Evolutionary conservation across 2,329 filamentous ascomycete genomes (phyloP), one percentile per base, ranked within the genome.

Genomic region (Ophiocordyceps australis): DNA sequence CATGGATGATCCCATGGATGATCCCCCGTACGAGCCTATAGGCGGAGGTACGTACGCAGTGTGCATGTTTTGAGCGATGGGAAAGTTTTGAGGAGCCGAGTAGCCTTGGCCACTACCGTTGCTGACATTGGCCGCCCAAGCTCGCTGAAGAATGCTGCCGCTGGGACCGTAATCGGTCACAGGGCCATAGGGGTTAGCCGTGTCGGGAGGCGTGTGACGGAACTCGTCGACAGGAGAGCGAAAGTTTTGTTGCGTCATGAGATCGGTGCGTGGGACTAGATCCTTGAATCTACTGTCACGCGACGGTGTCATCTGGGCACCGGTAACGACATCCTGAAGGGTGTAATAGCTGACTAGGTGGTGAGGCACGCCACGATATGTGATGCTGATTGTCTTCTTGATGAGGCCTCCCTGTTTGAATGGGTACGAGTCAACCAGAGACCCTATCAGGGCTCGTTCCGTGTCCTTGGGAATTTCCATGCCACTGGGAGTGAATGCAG

Each of bases 301-400:
- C 2, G 59, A 51, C 1, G 78, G 79, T 1, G 65, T 62, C 16
- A 45, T 53, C 9, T 86, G 57, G 11, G 45, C 49, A n/a, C 63
- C 58, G 23, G 58, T 54, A 37, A 71, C 61, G n/a, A 83, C 77
- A 42, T 93, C 82, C 5, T 80, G 70, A 9, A 86, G 62, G 22
- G 59, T 80, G 54, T 93, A 93, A 46, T 94, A 94, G 11, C 77
- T 85, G 21, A 93, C 82, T 26, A 94, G 55, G 40, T 92, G 83
- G 41, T 92, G 83, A 3, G 71, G 73, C 3, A 83, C 65, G 3
- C 76, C 76, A 15, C 74, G 63, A 26, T 76, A 71, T 3, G 65
- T 71, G 20, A 93, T 69, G 38, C 76, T 86, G 49, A 93, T 83
- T 0, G 83, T 93, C 58, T 93, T 93, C 62, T 94, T 94, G 34